These are phyloP conservation scores for Phytophthora macrochlamydospora DNA, from an alignment of 352 stramenopile genomes.

Conservation along the genomic window DNA sequence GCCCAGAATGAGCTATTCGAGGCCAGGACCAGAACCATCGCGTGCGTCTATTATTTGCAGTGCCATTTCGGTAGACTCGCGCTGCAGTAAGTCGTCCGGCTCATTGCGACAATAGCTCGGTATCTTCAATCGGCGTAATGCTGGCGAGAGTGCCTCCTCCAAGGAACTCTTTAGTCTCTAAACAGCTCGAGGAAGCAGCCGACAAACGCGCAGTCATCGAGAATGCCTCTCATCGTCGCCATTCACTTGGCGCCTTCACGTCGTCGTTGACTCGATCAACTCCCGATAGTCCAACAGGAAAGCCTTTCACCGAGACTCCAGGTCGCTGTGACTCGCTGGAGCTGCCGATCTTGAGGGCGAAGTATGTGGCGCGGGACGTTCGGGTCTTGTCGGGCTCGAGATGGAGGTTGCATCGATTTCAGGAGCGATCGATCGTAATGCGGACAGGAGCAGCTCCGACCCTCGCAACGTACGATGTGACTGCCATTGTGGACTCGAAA, in stretches of 20 bases:
- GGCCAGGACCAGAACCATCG: no score
- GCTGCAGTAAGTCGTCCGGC: no score
- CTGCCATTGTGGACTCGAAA: conserved; percentile 1
- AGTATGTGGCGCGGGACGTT: conserved; percentile 58
- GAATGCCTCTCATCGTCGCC: conserved; percentile 2
- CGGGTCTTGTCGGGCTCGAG: conserved; percentile 49
- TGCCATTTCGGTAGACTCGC: no score
- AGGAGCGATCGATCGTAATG: conserved; percentile 43
- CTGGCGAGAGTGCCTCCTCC: conserved; percentile 22
- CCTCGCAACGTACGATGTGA: conserved; percentile 30
- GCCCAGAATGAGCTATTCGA: no score
- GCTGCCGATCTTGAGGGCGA: conserved; percentile 51
- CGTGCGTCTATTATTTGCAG: no score
- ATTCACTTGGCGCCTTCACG: conserved; percentile 4
- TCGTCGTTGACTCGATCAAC: background rate
- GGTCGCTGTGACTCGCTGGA: background rate
- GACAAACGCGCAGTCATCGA: conserved; percentile 1
- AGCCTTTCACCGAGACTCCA: background rate
- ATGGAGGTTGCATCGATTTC: conserved; percentile 57
- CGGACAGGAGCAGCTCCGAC: conserved; percentile 35
- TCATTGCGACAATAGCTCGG: background rate
- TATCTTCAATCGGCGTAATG: conserved; percentile 8
- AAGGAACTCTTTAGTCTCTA: conserved; percentile 1
- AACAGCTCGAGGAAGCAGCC: conserved; percentile 5
- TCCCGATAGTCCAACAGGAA: background rate